These are phyloP conservation scores for Cantharellus anzutake DNA, from an alignment of 768 basidiomycete genomes.

Conservation along the genomic window DNA sequence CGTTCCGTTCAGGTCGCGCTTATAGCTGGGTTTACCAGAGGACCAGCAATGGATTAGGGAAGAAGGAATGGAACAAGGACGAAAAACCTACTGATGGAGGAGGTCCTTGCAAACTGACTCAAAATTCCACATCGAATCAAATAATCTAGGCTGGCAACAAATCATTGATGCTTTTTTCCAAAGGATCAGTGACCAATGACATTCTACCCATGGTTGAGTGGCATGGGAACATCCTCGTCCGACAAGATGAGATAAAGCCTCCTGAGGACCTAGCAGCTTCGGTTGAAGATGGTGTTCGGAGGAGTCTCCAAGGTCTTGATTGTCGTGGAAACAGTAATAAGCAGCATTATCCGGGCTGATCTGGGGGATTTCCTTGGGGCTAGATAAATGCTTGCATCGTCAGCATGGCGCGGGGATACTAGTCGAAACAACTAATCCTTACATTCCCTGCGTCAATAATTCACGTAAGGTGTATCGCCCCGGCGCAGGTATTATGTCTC, in stretches of 20 bases:
- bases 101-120: conserved; percentile 64
- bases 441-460: not conserved
- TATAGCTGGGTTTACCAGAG: conserved; percentile 37
- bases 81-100: conserved; percentile 47
- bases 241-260: conserved; percentile 36
- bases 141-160: conserved; percentile 41
- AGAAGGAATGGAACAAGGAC: not conserved
- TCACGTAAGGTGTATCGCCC: not conserved
- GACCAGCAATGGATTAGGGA: not conserved
- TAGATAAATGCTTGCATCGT: conserved; percentile 20
- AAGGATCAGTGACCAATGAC: conserved; percentile 77
- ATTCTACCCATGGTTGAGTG: conserved; percentile 68
- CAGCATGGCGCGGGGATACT: conserved; percentile 20
- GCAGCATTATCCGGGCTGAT: conserved; percentile 8
- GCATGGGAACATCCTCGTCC: conserved; percentile 44
- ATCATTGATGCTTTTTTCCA: conserved; percentile 92
- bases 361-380: conserved; percentile 7
- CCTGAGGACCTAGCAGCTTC: conserved; percentile 25
- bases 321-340: conserved; percentile 9
- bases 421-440: not conserved
- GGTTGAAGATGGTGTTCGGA: not conserved
- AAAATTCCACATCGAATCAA: conserved; percentile 62
- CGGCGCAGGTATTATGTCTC: not conserved
- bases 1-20: conserved; percentile 63
- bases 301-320: not conserved